Conservation (phyloP, 2,329 filamentous ascomycete genomes). For the Alternaria burnsii region DNA sequence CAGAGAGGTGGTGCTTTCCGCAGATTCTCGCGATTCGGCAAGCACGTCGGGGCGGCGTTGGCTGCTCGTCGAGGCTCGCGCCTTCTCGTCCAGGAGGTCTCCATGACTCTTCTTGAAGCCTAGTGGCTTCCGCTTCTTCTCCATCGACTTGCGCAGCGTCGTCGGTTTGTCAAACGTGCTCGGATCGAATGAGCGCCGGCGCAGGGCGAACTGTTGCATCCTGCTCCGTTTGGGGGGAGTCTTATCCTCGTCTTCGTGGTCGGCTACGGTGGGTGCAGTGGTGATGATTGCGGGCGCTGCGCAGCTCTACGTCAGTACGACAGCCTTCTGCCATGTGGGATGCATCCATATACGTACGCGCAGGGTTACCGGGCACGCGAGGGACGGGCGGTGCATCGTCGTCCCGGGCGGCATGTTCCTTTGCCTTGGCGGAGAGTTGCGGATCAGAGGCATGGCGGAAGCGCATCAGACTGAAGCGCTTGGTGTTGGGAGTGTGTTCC, state of each 20-base stretch:
- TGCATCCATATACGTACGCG: constrained; percentile 22
- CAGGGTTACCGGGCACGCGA: constrained; percentile 42
- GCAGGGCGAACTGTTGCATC: constrained; percentile 47
- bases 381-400: constrained; percentile 41
- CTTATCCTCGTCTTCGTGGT: constrained; percentile 24
- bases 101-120: constrained; percentile 38
- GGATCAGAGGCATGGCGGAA: constrained; percentile 94
- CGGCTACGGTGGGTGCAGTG: constrained; percentile 78
- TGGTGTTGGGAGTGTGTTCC: constrained; percentile 51
- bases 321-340: background rate
- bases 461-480: constrained; percentile 74
- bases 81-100: constrained; percentile 52
- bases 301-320: constrained; percentile 33
- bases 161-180: constrained; percentile 37
- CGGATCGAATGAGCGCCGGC: constrained; percentile 51
- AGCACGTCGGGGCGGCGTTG: constrained; percentile 55
- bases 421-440: constrained; percentile 79
- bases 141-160: constrained; percentile 47
- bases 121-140: constrained; percentile 44
- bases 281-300: constrained; percentile 79
- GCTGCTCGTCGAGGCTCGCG: constrained; percentile 69
- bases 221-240: constrained; percentile 39
- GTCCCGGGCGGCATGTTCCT: constrained; percentile 65
- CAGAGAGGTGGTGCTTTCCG: constrained; percentile 67
- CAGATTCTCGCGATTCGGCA: constrained; percentile 69